Percentiles rank a stretch among this genome's conserved stretches.
These are phyloP conservation scores for Mallotus japonicus DNA, from an alignment of 441 rosid species.

Conservation along the genomic window DNA sequence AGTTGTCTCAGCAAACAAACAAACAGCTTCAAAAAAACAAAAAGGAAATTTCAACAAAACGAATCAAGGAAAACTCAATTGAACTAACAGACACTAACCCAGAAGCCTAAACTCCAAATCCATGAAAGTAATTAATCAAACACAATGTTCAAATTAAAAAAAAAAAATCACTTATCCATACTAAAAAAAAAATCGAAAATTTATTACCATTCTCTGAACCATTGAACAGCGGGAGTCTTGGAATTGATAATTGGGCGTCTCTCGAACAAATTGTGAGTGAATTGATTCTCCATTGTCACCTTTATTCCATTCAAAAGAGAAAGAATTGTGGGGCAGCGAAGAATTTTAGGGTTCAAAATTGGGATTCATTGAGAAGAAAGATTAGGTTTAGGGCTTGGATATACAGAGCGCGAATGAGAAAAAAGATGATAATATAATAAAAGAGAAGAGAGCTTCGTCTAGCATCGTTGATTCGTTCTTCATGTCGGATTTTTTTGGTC, in stretches of 20 bases:
- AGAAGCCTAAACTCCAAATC: neutral
- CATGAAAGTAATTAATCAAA: neutral
- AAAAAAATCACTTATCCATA: neutral
- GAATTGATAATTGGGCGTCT: constrained; percentile 68
- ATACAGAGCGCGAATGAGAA: neutral
- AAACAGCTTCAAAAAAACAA: neutral
- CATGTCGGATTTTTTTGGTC: no score
- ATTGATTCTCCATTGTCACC: constrained; percentile 48
- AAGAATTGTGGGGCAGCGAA: no score
- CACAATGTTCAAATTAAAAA: no score
- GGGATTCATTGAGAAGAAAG: neutral
- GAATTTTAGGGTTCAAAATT: neutral
- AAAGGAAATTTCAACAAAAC: no score
- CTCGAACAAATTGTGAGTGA: constrained; percentile 57
- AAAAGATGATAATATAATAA: neutral
- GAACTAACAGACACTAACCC: neutral
- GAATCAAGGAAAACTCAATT: neutral
- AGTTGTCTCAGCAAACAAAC: neutral
- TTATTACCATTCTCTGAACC: constrained; percentile 73
- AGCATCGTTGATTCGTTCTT: no score
- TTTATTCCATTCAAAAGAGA: neutral
- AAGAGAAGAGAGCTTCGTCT: neutral
- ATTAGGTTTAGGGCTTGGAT: constrained; percentile 13
- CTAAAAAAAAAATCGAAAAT: neutral
- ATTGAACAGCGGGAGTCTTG: constrained; percentile 71